A percentile compares a stretch with the other conserved stretches of the same genome.
Evolutionary conservation across 2,329 filamentous ascomycete genomes (phyloP).

Genomic region (Immersiporthe knoxdaviesiana): DNA sequence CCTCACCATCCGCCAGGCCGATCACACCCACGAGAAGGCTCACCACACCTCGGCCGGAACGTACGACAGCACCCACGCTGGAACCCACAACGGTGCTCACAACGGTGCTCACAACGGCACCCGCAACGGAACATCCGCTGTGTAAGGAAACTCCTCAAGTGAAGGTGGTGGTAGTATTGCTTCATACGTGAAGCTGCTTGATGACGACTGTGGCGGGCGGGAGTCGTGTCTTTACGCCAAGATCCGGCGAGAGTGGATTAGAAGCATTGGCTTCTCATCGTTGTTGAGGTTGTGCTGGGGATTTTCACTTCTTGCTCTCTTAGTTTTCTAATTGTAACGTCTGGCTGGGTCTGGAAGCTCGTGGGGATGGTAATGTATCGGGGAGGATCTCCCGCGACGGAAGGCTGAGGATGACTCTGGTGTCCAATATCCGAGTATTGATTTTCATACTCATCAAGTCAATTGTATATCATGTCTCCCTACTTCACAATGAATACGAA

Average conservation of each 20-base stretch:
- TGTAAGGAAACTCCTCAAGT: background rate
- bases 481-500: background rate
- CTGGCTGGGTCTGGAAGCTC: background rate
- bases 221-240: background rate
- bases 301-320: background rate
- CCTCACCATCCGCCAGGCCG: conserved; percentile 37
- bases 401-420: background rate
- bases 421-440: background rate
- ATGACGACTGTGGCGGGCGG: too few species aligned
- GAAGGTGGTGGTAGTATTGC: background rate
- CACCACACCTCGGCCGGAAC: background rate
- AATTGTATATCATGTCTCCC: background rate
- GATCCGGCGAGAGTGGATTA: background rate
- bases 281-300: background rate
- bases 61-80: background rate
- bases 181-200: background rate
- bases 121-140: background rate
- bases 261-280: background rate
- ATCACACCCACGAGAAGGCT: background rate
- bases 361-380: background rate
- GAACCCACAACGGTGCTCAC: background rate
- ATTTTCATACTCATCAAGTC: background rate
- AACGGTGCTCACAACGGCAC: background rate
- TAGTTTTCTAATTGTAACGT: too few species aligned
- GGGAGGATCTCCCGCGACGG: too few species aligned